Evolutionary conservation across 495 filamentous ascomycete genomes (phyloP).

Genomic region (Xylaria acuta): DNA sequence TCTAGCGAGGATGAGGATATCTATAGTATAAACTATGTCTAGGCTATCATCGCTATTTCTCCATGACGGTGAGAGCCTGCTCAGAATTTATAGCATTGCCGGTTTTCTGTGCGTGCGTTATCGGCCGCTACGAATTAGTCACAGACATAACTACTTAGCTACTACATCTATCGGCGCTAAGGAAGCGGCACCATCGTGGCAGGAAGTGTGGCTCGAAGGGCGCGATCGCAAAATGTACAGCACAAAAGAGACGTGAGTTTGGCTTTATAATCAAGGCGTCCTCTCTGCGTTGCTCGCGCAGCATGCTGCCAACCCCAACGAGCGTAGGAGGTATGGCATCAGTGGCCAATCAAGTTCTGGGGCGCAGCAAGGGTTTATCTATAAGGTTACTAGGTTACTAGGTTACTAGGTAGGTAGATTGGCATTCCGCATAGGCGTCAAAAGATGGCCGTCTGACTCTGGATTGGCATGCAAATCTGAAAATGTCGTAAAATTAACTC

Average conservation of each 20-base stretch:
- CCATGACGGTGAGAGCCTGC: neutral
- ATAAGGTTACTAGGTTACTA: too few species aligned
- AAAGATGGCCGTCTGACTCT: neutral
- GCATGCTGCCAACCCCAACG: neutral
- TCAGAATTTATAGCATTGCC: neutral
- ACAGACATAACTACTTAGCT: neutral
- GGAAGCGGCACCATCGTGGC: neutral
- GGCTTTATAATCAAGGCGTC: conserved; percentile 7
- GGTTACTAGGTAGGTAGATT: neutral
- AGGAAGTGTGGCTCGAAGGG: conserved; percentile 11
- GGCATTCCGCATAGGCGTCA: neutral
- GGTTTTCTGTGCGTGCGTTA: neutral
- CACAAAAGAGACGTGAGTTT: neutral
- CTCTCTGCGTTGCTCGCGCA: neutral
- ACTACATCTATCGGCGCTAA: too few species aligned
- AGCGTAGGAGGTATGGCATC: neutral
- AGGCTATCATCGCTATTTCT: neutral
- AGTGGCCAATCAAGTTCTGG: neutral
- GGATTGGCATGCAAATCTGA: neutral
- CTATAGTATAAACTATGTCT: neutral
- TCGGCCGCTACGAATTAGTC: conserved; percentile 4
- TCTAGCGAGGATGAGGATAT: neutral
- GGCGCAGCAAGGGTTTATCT: neutral
- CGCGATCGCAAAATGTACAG: neutral
- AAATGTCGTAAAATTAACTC: neutral